Conservation (phyloP, 805 yeast genomes). For the Hanseniaspora jakobsenii region DNA sequence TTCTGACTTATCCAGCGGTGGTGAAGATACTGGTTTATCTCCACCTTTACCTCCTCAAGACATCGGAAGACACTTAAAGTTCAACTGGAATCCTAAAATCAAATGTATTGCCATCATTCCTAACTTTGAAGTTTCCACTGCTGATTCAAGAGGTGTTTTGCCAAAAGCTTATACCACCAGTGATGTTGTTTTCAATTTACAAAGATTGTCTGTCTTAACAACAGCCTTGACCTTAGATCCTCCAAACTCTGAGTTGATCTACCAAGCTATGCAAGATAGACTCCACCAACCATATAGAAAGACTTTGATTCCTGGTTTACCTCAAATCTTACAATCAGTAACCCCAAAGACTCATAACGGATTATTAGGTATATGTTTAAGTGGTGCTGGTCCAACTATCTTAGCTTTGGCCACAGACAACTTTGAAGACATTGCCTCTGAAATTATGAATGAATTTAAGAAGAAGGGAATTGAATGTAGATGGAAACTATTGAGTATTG, state of each 20-base stretch:
- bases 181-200: constrained; percentile 86
- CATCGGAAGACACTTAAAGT: constrained; percentile 81
- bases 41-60: constrained; percentile 76
- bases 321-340: constrained; percentile 63
- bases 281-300: constrained; percentile 96
- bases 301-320: constrained; percentile 79
- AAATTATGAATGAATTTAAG: constrained; percentile 57
- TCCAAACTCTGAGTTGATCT: constrained; percentile 72
- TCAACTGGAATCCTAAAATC: constrained; percentile 68
- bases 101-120: constrained; percentile 89
- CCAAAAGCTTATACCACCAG: constrained; percentile 66
- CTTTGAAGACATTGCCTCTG: constrained; percentile 69
- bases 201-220: constrained; percentile 83
- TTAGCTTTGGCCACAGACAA: constrained; percentile 83
- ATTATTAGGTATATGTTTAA: constrained; percentile 80
- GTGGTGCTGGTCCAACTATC: constrained; percentile 98
- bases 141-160: constrained; percentile 77
- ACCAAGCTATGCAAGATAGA: constrained; percentile 92
- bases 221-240: constrained; percentile 78
- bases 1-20: constrained; percentile 58
- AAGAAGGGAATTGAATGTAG: constrained; percentile 56
- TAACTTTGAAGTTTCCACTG: constrained; percentile 87
- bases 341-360: constrained; percentile 78
- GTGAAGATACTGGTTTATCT: constrained; percentile 50
- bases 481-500: constrained; percentile 78